Evolutionary conservation across 1,139 yeast species (phyloP).

Genomic region (Petasospora fabianii): DNA sequence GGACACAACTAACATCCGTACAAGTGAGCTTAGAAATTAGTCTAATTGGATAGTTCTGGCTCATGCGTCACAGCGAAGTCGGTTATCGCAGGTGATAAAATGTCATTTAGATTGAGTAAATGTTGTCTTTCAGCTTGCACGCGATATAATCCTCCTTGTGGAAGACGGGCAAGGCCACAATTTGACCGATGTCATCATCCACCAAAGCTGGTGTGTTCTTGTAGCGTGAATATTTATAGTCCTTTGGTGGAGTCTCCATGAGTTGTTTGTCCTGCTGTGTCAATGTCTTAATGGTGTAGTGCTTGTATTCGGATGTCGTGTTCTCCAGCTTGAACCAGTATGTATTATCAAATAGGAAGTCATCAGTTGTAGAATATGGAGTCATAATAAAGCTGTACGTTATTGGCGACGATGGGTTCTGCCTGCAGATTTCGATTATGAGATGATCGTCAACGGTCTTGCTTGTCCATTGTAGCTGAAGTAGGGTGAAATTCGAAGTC

Average conservation of each 20-base stretch:
- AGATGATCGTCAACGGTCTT: neutral
- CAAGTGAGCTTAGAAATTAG: too few relatives aligned
- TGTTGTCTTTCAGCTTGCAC: conserved; percentile 21
- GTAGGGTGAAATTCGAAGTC: conserved; percentile 15
- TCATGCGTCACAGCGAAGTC: too few relatives aligned
- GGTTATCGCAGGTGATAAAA: too few relatives aligned
- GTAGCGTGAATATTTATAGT: conserved; percentile 15
- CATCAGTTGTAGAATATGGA: conserved; percentile 11
- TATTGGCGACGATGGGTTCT: conserved; percentile 15
- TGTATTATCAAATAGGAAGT: conserved; percentile 24
- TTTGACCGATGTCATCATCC: conserved; percentile 8
- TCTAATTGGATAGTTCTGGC: too few relatives aligned
- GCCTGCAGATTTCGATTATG: conserved; percentile 14
- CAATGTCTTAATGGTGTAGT: conserved; percentile 17
- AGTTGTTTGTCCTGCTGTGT: conserved; percentile 15
- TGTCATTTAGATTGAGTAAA: conserved; percentile 12
- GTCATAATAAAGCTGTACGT: conserved; percentile 4
- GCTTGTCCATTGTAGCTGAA: conserved; percentile 24
- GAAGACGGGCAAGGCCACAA: conserved; percentile 17
- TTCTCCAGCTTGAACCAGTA: conserved; percentile 22
- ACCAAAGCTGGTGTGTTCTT: conserved; percentile 20
- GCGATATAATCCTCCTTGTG: conserved; percentile 7
- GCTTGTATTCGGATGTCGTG: conserved; percentile 4
- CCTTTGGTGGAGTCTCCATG: conserved; percentile 18
- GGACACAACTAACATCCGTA: too few relatives aligned